Conservation (phyloP, 768 basidiomycete genomes). For the Suillus variegatus region DNA sequence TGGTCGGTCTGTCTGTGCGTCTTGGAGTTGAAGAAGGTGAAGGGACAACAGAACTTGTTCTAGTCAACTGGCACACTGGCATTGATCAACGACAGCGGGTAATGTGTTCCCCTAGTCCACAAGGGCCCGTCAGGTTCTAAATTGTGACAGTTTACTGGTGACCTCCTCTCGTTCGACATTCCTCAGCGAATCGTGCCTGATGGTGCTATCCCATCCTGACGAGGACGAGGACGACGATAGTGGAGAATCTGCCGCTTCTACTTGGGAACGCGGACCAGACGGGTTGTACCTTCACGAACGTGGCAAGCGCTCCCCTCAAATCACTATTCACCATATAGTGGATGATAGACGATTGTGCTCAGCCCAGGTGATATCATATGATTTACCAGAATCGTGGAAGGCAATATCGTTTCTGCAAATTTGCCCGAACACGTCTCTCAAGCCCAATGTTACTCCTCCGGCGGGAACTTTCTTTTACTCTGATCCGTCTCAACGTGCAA, state of each 20-base stretch:
- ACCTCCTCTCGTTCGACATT: slow-evolving; percentile 35
- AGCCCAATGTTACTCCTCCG: slow-evolving; percentile 35
- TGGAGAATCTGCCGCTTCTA: slow-evolving; percentile 9
- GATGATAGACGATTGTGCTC: slow-evolving; percentile 12
- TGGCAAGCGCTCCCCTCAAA: slow-evolving; percentile 33
- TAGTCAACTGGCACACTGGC: slow-evolving; percentile 33
- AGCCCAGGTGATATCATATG: slow-evolving; percentile 37
- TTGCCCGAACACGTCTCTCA: slow-evolving; percentile 47
- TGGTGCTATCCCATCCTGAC: slow-evolving; percentile 31
- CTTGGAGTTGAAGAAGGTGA: slow-evolving; percentile 34
- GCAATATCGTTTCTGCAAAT: slow-evolving; percentile 46
- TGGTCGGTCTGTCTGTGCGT: slow-evolving; percentile 28
- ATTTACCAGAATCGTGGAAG: slow-evolving; percentile 56
- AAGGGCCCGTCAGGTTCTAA: background rate
- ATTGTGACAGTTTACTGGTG: slow-evolving; percentile 23
- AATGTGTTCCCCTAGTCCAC: background rate
- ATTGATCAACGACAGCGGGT: slow-evolving; percentile 12
- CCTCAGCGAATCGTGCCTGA: slow-evolving; percentile 25
- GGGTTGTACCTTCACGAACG: slow-evolving; percentile 32
- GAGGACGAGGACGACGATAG: slow-evolving; percentile 35
- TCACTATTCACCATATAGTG: slow-evolving; percentile 25
- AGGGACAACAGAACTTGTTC: slow-evolving; percentile 30
- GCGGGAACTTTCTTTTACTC: slow-evolving; percentile 56
- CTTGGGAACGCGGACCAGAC: slow-evolving; percentile 31
- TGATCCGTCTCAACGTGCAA: slow-evolving; percentile 52